Base-by-base conservation (phyloP, 306 rosid species). In the Cicer bijugum region DNA sequence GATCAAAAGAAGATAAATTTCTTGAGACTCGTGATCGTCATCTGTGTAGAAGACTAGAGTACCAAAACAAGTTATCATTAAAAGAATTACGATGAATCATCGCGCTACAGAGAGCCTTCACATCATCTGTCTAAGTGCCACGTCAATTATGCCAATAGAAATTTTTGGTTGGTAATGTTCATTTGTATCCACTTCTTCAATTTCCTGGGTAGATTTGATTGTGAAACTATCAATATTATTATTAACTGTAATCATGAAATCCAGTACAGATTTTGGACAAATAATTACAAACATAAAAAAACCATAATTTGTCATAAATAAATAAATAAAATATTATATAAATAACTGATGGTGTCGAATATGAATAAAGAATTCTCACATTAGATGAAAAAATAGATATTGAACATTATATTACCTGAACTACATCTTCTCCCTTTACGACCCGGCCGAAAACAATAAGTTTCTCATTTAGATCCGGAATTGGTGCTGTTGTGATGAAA, bases 181-280 rank as follows among this genome's bases (percentile, higher is more conserved):
- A 72, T 91, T 93, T 17, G 97, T 91, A 74, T 91, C 97, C 39
- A 91, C 91, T 86, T 88, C 96, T 79, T 91, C 97, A 72, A 91
- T 87, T 75, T 75, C 79, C 79, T 65, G 55, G 15, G 62, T 9
- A 75, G 55, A 28, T 62, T 50, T 75, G 33, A 75, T 50, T 75
- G 28, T 37, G 51, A 47, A 60, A 75, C 63, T 15, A 38, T 62
- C 23, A 61, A 51, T 63, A 63, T 75, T 20, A 64, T 16, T 63
- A 63, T 75, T 20, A 64, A 37, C 20, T n/a, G 16, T 11, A 75
- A 69, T 43, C 81, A 14, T 8, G 5, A 8, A 59, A 15, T 8
- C 19, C 10, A 19, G 9, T 6, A 46, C 14, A 5, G 11, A 37
- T 19, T 55, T 46, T 65, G 45, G 19, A 62, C 20, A 52, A 16